Conservation (phyloP, 2,329 filamentous ascomycete species). For the Sporothrix mexicana region DNA sequence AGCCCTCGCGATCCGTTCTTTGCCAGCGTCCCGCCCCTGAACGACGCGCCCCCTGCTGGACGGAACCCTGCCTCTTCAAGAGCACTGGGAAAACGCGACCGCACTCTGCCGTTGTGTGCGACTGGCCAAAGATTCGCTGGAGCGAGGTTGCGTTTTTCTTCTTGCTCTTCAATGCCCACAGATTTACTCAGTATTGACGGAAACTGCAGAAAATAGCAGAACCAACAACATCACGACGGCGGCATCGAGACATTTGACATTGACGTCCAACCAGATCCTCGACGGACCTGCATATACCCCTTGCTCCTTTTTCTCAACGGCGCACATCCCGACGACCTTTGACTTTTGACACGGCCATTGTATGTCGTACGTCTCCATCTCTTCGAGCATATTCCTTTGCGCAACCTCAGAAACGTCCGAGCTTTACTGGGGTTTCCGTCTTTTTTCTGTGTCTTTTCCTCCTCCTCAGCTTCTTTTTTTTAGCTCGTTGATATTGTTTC, state of each 20-base stretch:
- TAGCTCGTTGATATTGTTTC: no score
- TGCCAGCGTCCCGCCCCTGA: constrained; percentile 25
- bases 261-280: neutral
- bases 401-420: constrained; percentile 22
- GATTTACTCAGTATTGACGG: neutral
- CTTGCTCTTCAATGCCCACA: constrained; percentile 18
- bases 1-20: neutral
- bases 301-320: neutral
- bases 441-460: neutral
- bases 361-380: neutral
- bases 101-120: neutral
- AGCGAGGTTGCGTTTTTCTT: constrained; percentile 12
- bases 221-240: neutral
- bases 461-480: neutral
- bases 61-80: constrained; percentile 7
- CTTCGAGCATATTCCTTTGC: constrained; percentile 2
- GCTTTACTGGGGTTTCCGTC: neutral
- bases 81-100: constrained; percentile 24
- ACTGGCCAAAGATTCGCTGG: neutral
- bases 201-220: neutral
- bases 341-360: neutral
- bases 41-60: constrained; percentile 24
- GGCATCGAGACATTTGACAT: neutral
- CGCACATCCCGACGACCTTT: neutral
- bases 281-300: neutral